phyloP scores from a whole-genome alignment of 257 asterid genomes.

The Echites panduratus region DNA sequence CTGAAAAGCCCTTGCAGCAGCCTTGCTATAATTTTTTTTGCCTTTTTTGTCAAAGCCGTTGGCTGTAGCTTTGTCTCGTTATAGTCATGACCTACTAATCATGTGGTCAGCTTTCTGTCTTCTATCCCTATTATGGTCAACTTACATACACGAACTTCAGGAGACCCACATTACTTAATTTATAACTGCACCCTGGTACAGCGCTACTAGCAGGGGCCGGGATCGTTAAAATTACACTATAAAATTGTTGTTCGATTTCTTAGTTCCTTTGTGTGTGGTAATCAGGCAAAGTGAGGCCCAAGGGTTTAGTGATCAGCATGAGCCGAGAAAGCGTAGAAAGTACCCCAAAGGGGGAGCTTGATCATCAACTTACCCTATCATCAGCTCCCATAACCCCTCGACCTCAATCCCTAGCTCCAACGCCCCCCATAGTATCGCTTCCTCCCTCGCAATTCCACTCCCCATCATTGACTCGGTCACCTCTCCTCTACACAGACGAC shows the following conservation, averaged over 20 bases:
- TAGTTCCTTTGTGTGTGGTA: neutral
- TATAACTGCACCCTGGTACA: neutral
- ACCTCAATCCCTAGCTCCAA: constrained; percentile 19
- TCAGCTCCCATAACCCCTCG: constrained; percentile 46
- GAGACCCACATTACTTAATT: neutral
- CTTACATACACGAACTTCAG: neutral
- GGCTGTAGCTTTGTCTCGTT: neutral
- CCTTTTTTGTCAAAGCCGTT: constrained; percentile 11
- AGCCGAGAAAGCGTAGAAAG: constrained; percentile 15
- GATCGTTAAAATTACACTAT: neutral
- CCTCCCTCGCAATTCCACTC: constrained; percentile 82
- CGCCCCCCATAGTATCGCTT: constrained; percentile 48
- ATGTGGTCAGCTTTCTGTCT: no score
- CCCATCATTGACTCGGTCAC: constrained; percentile 72
- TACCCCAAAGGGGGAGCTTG: constrained; percentile 11
- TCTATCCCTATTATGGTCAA: constrained; percentile 11
- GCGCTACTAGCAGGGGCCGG: neutral
- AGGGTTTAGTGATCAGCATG: neutral
- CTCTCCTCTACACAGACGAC: constrained; percentile 41
- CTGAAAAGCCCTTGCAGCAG: neutral
- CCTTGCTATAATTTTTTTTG: neutral
- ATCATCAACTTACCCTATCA: constrained; percentile 16
- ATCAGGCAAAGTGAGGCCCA: neutral
- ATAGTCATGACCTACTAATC: neutral
- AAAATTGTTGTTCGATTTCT: neutral